Conservation (phyloP, 2,329 filamentous ascomycete species). For the Aspergillus bombycis region DNA sequence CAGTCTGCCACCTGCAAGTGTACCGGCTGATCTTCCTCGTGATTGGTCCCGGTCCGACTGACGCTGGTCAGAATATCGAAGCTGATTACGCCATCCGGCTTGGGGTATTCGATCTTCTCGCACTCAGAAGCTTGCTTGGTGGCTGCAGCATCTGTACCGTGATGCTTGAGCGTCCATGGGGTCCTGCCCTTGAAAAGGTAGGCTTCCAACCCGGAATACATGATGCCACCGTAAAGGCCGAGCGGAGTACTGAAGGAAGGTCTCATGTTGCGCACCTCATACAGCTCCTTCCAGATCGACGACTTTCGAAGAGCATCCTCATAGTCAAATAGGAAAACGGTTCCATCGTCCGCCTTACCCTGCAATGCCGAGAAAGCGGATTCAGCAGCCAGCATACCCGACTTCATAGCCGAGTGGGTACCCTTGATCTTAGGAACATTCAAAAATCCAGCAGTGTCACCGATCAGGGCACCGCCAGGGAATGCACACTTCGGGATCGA, state of each 20-base stretch:
- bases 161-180: conserved; percentile 92
- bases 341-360: conserved; percentile 56
- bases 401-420: conserved; percentile 96
- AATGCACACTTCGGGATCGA: conserved; percentile 97
- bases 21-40: conserved; percentile 97
- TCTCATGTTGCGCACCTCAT: conserved; percentile 95
- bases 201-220: conserved; percentile 92
- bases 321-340: conserved; percentile 92
- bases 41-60: conserved; percentile 92
- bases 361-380: conserved; percentile 79
- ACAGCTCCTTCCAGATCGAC: conserved; percentile 89
- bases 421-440: conserved; percentile 99
- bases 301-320: conserved; percentile 85
- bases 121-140: conserved; percentile 80
- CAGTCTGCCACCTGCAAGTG: conserved; percentile 94
- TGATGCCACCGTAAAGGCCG: conserved; percentile 83
- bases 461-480: conserved; percentile 91
- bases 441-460: conserved; percentile 93
- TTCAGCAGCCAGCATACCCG: conserved; percentile 93
- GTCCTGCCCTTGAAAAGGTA: conserved; percentile 81
- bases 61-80: conserved; percentile 98
- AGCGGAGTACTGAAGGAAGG: conserved; percentile 89
- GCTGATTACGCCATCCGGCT: conserved; percentile 90
- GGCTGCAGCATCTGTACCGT: conserved; percentile 72
- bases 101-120: conserved; percentile 91